Percentiles rank a stretch among this genome's conserved stretches.
Conservation (phyloP, 2,329 filamentous ascomycete genomes). For the Paradendryphiella salina region DNA sequence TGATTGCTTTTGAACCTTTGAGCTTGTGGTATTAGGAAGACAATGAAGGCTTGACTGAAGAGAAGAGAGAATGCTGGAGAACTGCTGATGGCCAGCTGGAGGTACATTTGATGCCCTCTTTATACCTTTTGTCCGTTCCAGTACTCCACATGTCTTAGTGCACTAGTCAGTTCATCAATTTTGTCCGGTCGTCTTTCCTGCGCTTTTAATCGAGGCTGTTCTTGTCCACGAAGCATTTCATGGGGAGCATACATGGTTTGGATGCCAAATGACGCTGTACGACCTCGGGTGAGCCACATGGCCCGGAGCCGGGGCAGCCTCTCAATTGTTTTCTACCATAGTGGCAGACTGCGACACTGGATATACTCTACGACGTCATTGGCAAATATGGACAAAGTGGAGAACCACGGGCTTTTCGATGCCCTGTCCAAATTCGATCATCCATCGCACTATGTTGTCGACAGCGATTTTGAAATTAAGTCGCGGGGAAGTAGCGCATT, state of each 20-base stretch:
- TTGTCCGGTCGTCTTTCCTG: background rate
- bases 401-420: background rate
- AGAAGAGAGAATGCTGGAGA: slow-evolving; percentile 1
- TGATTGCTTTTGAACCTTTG: background rate
- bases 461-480: slow-evolving; percentile 1
- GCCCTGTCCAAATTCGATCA: background rate
- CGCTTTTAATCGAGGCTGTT: slow-evolving; percentile 2
- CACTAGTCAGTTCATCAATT: background rate
- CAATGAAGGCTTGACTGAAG: background rate
- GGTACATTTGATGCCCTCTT: background rate
- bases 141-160: background rate
- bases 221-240: background rate
- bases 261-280: background rate
- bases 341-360: background rate
- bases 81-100: background rate
- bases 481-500: slow-evolving; percentile 4
- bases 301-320: background rate
- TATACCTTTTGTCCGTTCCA: slow-evolving; percentile 1
- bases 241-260: background rate
- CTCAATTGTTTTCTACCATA: slow-evolving; percentile 1
- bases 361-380: background rate
- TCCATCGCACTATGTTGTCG: background rate
- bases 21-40: background rate
- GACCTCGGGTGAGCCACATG: slow-evolving; percentile 1
- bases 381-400: background rate